Percentiles rank a stretch among this genome's conserved stretches.
Evolutionary conservation across 768 basidiomycete genomes (phyloP).

Genomic region (Lenzites betulinus): DNA sequence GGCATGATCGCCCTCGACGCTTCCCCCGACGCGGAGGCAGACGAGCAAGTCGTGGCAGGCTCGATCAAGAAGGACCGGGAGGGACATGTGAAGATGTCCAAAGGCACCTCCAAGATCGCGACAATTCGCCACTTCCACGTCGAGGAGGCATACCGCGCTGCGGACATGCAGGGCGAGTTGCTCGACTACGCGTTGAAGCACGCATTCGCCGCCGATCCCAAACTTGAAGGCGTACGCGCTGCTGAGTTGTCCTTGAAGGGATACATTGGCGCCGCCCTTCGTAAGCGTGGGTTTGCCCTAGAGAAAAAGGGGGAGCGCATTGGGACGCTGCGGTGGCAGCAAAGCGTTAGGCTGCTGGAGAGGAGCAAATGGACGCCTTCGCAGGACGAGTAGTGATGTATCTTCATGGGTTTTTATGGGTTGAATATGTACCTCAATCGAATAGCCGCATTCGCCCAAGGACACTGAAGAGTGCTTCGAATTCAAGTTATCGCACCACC

Average conservation of each 20-base stretch:
- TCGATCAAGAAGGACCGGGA: constrained; percentile 5
- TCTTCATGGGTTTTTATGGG: background rate
- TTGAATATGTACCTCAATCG: background rate
- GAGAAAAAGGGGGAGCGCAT: constrained; percentile 45
- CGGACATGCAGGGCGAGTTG: constrained; percentile 65
- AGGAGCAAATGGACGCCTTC: constrained; percentile 45
- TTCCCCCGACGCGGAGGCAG: constrained; percentile 41
- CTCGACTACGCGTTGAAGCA: constrained; percentile 57
- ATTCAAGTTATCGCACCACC: no score
- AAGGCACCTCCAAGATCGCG: constrained; percentile 51
- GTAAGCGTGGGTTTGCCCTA: constrained; percentile 49
- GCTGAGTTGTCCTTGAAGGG: constrained; percentile 51
- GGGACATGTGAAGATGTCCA: constrained; percentile 27
- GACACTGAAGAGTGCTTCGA: no score
- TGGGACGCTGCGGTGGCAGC: constrained; percentile 63
- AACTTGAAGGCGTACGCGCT: constrained; percentile 49
- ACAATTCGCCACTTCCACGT: constrained; percentile 76
- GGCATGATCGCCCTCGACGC: constrained; percentile 76
- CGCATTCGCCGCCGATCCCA: constrained; percentile 51
- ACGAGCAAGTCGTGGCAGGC: constrained; percentile 27
- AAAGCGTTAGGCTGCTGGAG: constrained; percentile 44
- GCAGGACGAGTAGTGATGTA: constrained; percentile 9
- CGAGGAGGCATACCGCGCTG: constrained; percentile 59
- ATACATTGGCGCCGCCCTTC: constrained; percentile 50
- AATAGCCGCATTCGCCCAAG: background rate